phyloP scores from a whole-genome alignment of 2,329 filamentous ascomycete species.

The Emericellopsis atlantica region DNA sequence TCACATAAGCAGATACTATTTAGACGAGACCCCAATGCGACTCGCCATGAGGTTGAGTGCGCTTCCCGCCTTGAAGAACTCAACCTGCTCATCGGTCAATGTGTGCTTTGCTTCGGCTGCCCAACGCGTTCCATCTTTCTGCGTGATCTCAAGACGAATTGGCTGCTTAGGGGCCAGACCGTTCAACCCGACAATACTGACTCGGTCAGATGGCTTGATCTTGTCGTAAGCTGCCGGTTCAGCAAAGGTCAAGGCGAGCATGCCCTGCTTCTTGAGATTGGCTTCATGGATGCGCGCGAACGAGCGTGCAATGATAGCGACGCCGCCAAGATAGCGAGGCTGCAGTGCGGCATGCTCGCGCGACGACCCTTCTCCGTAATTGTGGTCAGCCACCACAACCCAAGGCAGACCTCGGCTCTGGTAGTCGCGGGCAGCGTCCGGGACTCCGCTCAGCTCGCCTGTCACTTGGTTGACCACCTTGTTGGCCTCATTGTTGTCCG shows the following conservation, averaged over 20 bases:
- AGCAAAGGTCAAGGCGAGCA: constrained; percentile 47
- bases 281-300: constrained; percentile 90
- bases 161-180: constrained; percentile 13
- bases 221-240: constrained; percentile 66
- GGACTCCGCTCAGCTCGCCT: background rate
- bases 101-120: constrained; percentile 16
- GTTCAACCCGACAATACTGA: constrained; percentile 3
- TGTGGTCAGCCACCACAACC: constrained; percentile 20
- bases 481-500: constrained; percentile 2
- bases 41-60: constrained; percentile 16
- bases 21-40: too few species aligned
- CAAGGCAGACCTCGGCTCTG: constrained; percentile 10
- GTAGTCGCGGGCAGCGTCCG: constrained; percentile 9
- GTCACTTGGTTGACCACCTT: constrained; percentile 11
- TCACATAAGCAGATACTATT: too few species aligned
- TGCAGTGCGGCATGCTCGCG: constrained; percentile 82
- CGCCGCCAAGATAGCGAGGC: constrained; percentile 70
- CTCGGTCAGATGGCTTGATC: constrained; percentile 26
- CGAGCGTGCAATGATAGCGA: constrained; percentile 67
- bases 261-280: constrained; percentile 75
- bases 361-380: constrained; percentile 78
- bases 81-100: constrained; percentile 16
- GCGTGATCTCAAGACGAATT: constrained; percentile 14
- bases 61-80: constrained; percentile 19
- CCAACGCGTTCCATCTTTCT: constrained; percentile 12